Conservation (phyloP, 73 alveolate genomes). For the Paramecium biaurelia region DNA sequence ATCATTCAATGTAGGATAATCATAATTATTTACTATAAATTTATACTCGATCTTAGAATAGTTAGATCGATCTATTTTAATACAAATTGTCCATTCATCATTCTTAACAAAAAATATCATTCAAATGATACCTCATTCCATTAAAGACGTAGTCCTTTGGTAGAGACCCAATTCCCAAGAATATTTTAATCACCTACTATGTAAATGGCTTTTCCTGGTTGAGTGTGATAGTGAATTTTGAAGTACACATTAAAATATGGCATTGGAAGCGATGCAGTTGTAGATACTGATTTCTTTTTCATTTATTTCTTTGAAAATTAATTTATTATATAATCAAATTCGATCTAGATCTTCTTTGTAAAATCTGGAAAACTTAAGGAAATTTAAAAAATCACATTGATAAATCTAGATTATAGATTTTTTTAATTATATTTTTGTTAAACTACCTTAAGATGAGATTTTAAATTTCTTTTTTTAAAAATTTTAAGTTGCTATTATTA, state of each 20-base stretch:
- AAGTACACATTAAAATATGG: background rate
- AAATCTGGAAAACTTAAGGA: background rate
- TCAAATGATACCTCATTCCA: constrained; percentile 5
- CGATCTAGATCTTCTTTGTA: background rate
- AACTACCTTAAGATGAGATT: background rate
- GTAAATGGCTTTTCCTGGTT: background rate
- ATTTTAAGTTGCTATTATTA: too few species aligned
- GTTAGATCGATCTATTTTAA: background rate
- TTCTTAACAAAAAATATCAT: background rate
- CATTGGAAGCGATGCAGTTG: background rate
- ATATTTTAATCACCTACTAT: background rate
- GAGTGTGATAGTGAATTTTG: constrained; percentile 10
- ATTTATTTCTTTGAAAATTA: background rate
- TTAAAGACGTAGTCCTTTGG: background rate
- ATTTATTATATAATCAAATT: background rate
- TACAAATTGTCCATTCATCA: background rate
- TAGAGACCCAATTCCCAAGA: background rate
- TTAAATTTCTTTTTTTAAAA: background rate
- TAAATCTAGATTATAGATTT: too few species aligned
- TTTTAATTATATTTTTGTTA: too few species aligned
- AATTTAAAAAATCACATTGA: background rate
- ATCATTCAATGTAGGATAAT: background rate
- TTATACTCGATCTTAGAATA: constrained; percentile 6
- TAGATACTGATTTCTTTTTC: constrained; percentile 19
- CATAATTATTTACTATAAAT: background rate